Percentiles rank a stretch among this genome's conserved stretches.
These are phyloP conservation scores for Psilocybe tampanensis DNA, from an alignment of 768 basidiomycete genomes.

Conservation along the genomic window DNA sequence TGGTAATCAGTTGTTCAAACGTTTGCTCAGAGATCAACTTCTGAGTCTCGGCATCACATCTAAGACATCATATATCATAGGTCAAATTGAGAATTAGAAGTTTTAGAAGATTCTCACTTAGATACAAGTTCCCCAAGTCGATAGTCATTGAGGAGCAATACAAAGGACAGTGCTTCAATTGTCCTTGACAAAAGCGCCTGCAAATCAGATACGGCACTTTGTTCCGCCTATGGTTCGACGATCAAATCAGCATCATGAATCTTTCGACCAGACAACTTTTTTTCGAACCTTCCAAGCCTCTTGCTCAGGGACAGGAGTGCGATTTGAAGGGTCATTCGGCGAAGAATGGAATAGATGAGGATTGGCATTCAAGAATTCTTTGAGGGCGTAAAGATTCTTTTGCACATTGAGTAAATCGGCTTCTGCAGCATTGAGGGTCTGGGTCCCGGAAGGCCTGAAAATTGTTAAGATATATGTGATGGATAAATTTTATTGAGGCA, in stretches of 20 bases:
- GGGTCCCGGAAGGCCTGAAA: slow-evolving; percentile 34
- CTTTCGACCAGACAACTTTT: neutral
- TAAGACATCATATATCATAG: slow-evolving; percentile 26
- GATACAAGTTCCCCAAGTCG: slow-evolving; percentile 81
- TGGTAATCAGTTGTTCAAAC: slow-evolving; percentile 86
- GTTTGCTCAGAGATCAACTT: slow-evolving; percentile 69
- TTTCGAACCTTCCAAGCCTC: slow-evolving; percentile 86
- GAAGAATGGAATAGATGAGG: slow-evolving; percentile 84
- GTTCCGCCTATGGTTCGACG: slow-evolving; percentile 61
- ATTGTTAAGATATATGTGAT: neutral
- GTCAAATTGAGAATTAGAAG: slow-evolving; percentile 5
- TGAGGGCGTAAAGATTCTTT: slow-evolving; percentile 76
- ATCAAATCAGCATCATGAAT: neutral
- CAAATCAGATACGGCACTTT: slow-evolving; percentile 79
- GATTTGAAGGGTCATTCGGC: slow-evolving; percentile 67
- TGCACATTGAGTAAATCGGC: slow-evolving; percentile 68
- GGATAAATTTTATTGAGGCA: neutral
- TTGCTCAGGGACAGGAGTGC: slow-evolving; percentile 67
- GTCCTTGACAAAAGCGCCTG: slow-evolving; percentile 76
- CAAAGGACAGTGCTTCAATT: slow-evolving; percentile 93
- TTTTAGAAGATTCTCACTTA: slow-evolving; percentile 52
- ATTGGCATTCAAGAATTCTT: slow-evolving; percentile 78
- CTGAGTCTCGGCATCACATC: slow-evolving; percentile 76
- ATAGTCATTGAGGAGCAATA: slow-evolving; percentile 91
- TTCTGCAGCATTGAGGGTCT: slow-evolving; percentile 68